Conservation (phyloP, 2,329 filamentous ascomycete genomes). For the Talaromyces sp. region DNA sequence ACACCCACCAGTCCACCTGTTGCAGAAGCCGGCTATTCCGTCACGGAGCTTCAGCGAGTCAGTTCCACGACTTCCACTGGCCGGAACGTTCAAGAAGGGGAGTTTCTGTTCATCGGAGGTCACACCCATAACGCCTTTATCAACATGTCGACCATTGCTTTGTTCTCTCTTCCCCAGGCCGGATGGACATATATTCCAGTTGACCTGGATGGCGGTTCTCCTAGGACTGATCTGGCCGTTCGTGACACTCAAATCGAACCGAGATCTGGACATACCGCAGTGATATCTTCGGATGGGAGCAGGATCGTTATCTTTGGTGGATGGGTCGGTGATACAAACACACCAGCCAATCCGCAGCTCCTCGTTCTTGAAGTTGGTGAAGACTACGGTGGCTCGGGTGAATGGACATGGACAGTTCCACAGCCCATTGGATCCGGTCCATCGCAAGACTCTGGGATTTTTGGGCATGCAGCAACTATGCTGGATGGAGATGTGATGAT, state of each 20-base stretch:
- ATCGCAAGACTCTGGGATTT: constrained; percentile 48
- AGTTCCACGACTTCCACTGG: constrained; percentile 62
- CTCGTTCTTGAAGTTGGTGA: constrained; percentile 70
- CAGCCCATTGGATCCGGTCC: constrained; percentile 30
- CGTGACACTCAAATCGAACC: constrained; percentile 60
- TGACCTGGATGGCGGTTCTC: constrained; percentile 35
- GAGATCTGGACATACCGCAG: constrained; percentile 81
- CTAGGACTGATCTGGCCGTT: constrained; percentile 55
- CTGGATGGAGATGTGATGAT: constrained; percentile 60
- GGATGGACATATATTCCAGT: constrained; percentile 78
- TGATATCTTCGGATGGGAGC: constrained; percentile 72
- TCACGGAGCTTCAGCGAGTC: constrained; percentile 68
- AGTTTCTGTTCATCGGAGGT: constrained; percentile 78
- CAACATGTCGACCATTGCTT: constrained; percentile 86
- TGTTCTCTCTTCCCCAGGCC: constrained; percentile 82
- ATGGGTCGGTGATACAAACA: constrained; percentile 79
- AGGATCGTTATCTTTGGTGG: constrained; percentile 79
- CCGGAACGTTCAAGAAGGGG: constrained; percentile 65
- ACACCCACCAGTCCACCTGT: constrained; percentile 60
- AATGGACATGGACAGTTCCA: constrained; percentile 44
- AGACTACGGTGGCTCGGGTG: constrained; percentile 56
- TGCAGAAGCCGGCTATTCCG: constrained; percentile 79
- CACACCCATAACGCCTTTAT: constrained; percentile 81
- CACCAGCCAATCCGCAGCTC: constrained; percentile 76
- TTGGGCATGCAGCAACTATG: constrained; percentile 59